A percentile compares a stretch with the other conserved stretches of the same genome.
phyloP scores from a whole-genome alignment of 1,139 yeast species.

The Groenewaldozyma sp. region DNA sequence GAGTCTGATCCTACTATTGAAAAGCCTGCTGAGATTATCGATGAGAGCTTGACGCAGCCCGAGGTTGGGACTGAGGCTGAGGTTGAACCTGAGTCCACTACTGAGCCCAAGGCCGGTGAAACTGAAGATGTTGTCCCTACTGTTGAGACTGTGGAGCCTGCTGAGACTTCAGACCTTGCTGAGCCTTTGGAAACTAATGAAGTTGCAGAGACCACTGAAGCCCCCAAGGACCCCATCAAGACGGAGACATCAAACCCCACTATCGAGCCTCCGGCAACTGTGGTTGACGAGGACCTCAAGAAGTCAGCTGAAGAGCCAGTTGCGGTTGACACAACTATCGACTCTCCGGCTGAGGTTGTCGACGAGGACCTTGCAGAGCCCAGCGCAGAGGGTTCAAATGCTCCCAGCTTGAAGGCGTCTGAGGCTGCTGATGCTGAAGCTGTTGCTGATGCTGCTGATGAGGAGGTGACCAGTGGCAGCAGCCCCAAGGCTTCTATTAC shows the following conservation, averaged over 20 bases:
- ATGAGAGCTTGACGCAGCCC: not conserved
- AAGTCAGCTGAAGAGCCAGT: conserved; percentile 9
- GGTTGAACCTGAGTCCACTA: conserved; percentile 6
- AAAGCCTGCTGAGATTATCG: conserved; percentile 7
- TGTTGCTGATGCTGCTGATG: conserved; percentile 13
- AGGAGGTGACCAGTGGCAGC: not conserved
- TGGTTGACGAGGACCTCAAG: conserved; percentile 2
- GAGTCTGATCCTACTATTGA: not conserved
- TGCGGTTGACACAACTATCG: conserved; percentile 8
- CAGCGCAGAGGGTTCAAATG: not conserved
- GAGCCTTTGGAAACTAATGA: not conserved
- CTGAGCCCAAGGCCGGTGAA: conserved; percentile 5
- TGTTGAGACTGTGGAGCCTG: conserved; percentile 4
- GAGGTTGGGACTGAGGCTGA: conserved; percentile 4
- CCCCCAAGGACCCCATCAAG: conserved; percentile 1
- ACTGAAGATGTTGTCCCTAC: conserved; percentile 3
- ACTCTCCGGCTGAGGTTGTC: conserved; percentile 7
- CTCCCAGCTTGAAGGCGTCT: conserved; percentile 4
- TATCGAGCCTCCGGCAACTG: not conserved
- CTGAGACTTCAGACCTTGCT: conserved; percentile 1
- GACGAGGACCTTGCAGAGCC: conserved; percentile 9
- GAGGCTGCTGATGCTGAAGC: conserved; percentile 6
- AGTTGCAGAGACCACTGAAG: conserved; percentile 3
- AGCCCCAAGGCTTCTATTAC: not conserved
- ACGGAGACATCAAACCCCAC: not conserved